Evolutionary conservation across 148 eudicot species (phyloP), one percentile per base, ranked within the genome.

Genomic region (Rhododendron simsii): DNA sequence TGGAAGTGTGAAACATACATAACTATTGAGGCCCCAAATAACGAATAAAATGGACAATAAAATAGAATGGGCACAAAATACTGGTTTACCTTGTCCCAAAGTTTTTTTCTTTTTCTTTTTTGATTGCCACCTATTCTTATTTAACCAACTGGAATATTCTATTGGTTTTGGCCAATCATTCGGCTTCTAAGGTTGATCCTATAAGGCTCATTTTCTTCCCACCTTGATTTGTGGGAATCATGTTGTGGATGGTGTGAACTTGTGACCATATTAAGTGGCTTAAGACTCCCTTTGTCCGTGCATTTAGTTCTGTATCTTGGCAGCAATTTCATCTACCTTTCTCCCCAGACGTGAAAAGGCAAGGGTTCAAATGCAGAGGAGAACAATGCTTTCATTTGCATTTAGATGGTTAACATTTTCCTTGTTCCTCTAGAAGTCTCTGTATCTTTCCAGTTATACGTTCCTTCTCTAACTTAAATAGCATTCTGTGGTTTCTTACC

Each of bases 1-100:
- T 94, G 92, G 53, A 86, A 87, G 74, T 73, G 80, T 37, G 61
- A 86, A 75, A 37, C 57, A 91, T 51, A 53, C 61, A 20, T 48
- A 48, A 33, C 35, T 15, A 86, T 48, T 73, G 74, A 81, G 79
- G 47, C 26, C 9, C 57, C 20, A 5, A 41, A 8, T n/a, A 15
- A 5, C 7, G 15, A 50, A 81, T 18, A 51, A 39, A 47, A 53
- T 57, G 75, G 5, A 28, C 15, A 3, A 69, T n/a, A 69, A 26
- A 28, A 28, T 11, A 69, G 37, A 28, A 69, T 69, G 30, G 75
- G 35, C 13, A 18, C 75, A 28, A 69, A 69, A 69, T 69, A 69
- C 37, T 26, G 75, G 33, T 28, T 28, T 26, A 69, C 33, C 75
- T 65, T 28, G 75, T 69, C 16, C 75, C 33, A 69, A 26, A 28